Evolutionary conservation across 306 rosid genomes (phyloP), one percentile per base, ranked within the genome.

Genomic region (Glycine latifolia): DNA sequence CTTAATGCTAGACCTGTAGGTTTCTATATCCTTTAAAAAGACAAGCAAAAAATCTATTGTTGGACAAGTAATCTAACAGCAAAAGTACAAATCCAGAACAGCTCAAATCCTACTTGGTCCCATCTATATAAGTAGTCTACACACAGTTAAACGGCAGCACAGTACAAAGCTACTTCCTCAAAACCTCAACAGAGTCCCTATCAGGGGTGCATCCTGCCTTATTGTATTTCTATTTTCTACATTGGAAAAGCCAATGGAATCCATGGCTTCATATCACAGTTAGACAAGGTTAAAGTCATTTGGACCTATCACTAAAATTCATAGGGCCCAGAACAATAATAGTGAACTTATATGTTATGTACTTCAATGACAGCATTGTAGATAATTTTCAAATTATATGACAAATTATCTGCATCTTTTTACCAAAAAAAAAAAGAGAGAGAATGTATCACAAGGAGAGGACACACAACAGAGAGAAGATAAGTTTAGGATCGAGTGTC

Each of bases 231-330:
- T 43, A 43, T 5, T 43, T 43, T 43, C 46, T 43, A 43, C 46
- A 43, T 43, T 43, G 46, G 7, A 43, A 43, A 43, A 56, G 39
- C 54, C 53, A 73, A 37, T 39, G 50, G 49, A 37, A 66, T 37
- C 26, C 48, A 39, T 37, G 31, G 71, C 50, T 66, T 66, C 71
- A 15, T 14, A 39, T 41, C 55, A 20, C 41, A 37, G 41, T 37
- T 71, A 31, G 61, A 12, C 43, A 56, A 16, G 66, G 67, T 73
- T 39, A 16, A 73, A 73, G 33, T 58, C 68, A 75, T 75, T 43
- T 15, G 41, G 43, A 12, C 67, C 12, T 14, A 50, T 65, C 39
- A 56, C 4, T 1, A 31, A 56, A 41, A 17, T 55, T 41, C 67
- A 26, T 41, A 41, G 67, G 53, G 17, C 14, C 12, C 46, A 16